Evolutionary conservation across 495 filamentous ascomycete species (phyloP).

Genomic region (Daldinia concentrica): DNA sequence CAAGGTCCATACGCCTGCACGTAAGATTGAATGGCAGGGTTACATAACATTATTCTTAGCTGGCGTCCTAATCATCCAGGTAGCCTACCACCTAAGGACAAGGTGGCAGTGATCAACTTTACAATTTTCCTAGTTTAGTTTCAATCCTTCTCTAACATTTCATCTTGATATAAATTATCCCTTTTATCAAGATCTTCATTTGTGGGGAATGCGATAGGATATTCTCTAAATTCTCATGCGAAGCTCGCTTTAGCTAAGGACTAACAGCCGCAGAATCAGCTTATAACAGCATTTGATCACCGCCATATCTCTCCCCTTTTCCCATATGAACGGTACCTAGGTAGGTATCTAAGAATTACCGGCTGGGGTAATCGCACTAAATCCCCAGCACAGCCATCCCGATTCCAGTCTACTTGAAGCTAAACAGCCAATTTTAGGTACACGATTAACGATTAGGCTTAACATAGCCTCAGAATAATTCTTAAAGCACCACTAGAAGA

Average conservation of each 20-base stretch:
- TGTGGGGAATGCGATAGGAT: background rate
- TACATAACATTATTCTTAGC: conserved; percentile 10
- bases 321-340: background rate
- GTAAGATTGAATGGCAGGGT: conserved; percentile 33
- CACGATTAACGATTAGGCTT: background rate
- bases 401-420: background rate
- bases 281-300: background rate
- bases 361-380: conserved; percentile 17
- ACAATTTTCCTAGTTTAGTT: conserved; percentile 17
- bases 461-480: conserved; percentile 7
- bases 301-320: background rate
- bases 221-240: background rate
- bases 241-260: background rate
- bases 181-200: background rate
- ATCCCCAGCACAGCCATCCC: conserved; percentile 5
- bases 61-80: background rate
- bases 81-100: conserved; percentile 1
- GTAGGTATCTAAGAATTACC: conserved; percentile 21
- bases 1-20: conserved; percentile 1
- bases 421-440: background rate
- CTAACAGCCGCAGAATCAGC: background rate
- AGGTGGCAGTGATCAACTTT: conserved; percentile 31
- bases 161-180: background rate
- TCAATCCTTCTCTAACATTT: background rate
- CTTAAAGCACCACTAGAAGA: conserved; percentile 6